Base-by-base conservation (phyloP, 805 yeast genomes). In the Suhomyces sp. region DNA sequence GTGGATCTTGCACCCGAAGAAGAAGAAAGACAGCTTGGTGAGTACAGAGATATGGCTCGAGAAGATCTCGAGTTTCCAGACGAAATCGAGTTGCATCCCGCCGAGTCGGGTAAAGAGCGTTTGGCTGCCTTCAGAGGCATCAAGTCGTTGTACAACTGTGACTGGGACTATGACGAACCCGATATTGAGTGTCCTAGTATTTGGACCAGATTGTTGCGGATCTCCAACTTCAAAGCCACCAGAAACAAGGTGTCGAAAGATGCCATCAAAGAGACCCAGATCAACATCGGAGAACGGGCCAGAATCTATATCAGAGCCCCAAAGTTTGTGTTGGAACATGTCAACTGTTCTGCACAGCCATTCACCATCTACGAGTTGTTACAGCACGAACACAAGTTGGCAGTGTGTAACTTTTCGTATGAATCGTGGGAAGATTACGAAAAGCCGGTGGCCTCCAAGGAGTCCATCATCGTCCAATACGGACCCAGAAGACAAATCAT, bases 61-160 rank as follows among this genome's bases (percentile, higher is more conserved):
- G 97, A 92, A 51, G 97, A 90, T 66, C 79, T 83, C 35, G 97
- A 92, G 62, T 94, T 91, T 77, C 98, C 98, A 0, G 99, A 94
- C 71, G 99, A 94, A 72, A 72, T 93, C 52, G 98, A 94, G 68
- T 73, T 94, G 44, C 80, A 78, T 46, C 97, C 97, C 29, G 66
- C 70, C 5, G 92, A 82, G 58, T 79, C 87, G 5, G 98, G 89
- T 8, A 81, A 80, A 61, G 90, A 91, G 57, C 80, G 90, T 57
- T 77, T 94, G 53, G 71, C 77, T 29, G 82, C 91, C 56, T 93
- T 90, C 70, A 81, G 97, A 69, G 98, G 98, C 54, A 80, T 92
- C 58, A 89, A 90, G 69, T 88, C 88, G 36, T 71, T 96, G 56
- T 84, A 87, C 49, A 84, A 86, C 54, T 84, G 94, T 58, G 79